phyloP scores from a whole-genome alignment of 2,329 filamentous ascomycete species.

The Mycosphaerella arachidis region DNA sequence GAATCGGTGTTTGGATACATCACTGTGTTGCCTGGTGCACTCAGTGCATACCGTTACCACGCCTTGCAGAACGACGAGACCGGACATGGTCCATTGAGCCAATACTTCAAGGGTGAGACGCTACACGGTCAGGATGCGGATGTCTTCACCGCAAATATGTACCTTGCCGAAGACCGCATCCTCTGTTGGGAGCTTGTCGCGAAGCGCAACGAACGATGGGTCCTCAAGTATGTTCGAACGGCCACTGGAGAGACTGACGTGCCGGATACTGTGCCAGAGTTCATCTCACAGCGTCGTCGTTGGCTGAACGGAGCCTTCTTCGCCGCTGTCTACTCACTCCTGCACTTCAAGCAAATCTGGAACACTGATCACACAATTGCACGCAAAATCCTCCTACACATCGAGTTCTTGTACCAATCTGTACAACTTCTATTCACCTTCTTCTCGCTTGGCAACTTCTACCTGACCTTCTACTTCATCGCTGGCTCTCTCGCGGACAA shows the following conservation, averaged over 20 bases:
- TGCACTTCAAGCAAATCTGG: constrained; percentile 94
- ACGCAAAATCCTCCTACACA: constrained; percentile 85
- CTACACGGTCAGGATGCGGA: constrained; percentile 93
- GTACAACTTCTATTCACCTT: constrained; percentile 91
- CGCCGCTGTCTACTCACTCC: constrained; percentile 92
- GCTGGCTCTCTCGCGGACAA: constrained; percentile 81
- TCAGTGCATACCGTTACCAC: constrained; percentile 93
- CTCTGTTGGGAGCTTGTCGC: constrained; percentile 93
- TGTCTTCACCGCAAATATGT: constrained; percentile 97
- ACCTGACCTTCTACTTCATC: constrained; percentile 97
- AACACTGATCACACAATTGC: constrained; percentile 82
- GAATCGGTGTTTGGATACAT: constrained; percentile 99
- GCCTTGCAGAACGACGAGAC: constrained; percentile 95
- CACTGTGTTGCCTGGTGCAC: constrained; percentile 87
- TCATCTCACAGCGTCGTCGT: constrained; percentile 90
- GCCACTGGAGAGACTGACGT: constrained; percentile 98
- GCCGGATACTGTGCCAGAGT: constrained; percentile 88
- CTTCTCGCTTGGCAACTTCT: constrained; percentile 97
- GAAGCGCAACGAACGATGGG: constrained; percentile 91
- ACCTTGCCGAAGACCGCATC: constrained; percentile 83
- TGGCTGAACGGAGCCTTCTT: constrained; percentile 99
- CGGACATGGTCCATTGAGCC: constrained; percentile 88
- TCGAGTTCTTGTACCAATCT: constrained; percentile 95
- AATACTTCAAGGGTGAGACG: constrained; percentile 99
- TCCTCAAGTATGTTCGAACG: constrained; percentile 94